Percentiles rank a stretch among this genome's conserved stretches.
Evolutionary conservation across 371 early-diverging fungal species (phyloP).

Genomic region (Mucor mucedo): DNA sequence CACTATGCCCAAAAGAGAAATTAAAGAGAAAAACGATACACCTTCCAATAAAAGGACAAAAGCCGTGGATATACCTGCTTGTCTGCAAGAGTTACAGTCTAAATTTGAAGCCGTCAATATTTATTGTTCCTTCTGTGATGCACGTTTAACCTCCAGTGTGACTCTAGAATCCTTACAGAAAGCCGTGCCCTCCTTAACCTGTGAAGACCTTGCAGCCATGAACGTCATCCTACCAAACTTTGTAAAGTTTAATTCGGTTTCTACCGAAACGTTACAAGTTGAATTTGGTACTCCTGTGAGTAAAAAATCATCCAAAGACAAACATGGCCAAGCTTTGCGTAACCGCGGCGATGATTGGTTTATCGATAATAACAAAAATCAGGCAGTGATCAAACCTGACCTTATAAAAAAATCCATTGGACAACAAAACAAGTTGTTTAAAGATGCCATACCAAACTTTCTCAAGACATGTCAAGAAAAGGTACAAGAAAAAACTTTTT

Average conservation of each 20-base stretch:
- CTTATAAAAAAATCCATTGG: conserved; percentile 37
- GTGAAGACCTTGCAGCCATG: conserved; percentile 42
- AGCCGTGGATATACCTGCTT: neutral
- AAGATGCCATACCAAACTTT: conserved; percentile 25
- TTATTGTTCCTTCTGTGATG: conserved; percentile 50
- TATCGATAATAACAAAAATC: neutral
- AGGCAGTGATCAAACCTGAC: conserved; percentile 31
- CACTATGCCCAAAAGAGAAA: conserved; percentile 6
- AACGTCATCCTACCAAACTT: conserved; percentile 44
- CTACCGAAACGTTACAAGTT: conserved; percentile 15
- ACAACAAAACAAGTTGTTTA: conserved; percentile 35
- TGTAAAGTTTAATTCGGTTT: conserved; percentile 24
- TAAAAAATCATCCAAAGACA: conserved; percentile 19
- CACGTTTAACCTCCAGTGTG: conserved; percentile 32
- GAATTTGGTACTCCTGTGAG: conserved; percentile 38
- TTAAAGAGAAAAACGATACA: neutral
- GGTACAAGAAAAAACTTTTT: conserved; percentile 11
- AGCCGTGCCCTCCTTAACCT: conserved; percentile 25
- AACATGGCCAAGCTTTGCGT: conserved; percentile 18
- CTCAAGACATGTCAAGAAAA: conserved; percentile 30
- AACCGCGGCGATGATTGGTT: conserved; percentile 27
- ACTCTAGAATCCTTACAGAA: conserved; percentile 37
- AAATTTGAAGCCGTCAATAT: conserved; percentile 35
- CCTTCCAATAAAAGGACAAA: neutral
- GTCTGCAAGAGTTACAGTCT: conserved; percentile 13